phyloP scores from a whole-genome alignment of 2,329 filamentous ascomycete species.

The Trichoderma arundinaceum region DNA sequence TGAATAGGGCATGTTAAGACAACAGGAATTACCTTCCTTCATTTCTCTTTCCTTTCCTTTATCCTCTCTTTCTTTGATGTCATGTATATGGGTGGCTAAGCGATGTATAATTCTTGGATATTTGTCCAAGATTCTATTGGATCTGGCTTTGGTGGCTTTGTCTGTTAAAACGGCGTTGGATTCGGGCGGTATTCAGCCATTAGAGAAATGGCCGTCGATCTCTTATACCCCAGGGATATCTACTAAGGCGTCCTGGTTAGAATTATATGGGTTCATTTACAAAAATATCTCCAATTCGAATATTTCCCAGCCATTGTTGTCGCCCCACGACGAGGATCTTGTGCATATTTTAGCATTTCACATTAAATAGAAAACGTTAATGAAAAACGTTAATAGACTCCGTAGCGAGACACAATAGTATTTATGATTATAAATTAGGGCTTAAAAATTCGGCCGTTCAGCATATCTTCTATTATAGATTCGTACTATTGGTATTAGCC shows the following conservation, averaged over 20 bases:
- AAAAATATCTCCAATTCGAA: background rate
- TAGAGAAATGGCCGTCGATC: constrained; percentile 12
- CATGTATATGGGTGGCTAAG: background rate
- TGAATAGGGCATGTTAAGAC: constrained; percentile 3
- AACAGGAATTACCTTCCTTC: background rate
- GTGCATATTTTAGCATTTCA: no score
- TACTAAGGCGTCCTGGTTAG: background rate
- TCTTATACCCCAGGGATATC: constrained; percentile 17
- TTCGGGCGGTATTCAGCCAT: constrained; percentile 16
- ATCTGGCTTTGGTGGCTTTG: constrained; percentile 4
- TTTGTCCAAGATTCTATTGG: background rate
- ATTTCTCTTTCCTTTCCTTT: constrained; percentile 2
- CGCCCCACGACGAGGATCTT: background rate
- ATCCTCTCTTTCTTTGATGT: background rate
- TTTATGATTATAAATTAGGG: background rate
- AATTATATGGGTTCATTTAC: background rate
- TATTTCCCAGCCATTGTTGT: background rate
- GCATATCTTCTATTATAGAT: background rate
- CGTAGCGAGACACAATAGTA: no score
- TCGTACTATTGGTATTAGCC: constrained; percentile 49
- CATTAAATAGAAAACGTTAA: background rate
- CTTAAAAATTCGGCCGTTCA: background rate
- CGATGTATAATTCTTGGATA: constrained; percentile 14
- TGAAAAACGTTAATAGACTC: background rate
- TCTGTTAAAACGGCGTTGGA: constrained; percentile 1